Evolutionary conservation across 768 basidiomycete genomes (phyloP), one percentile per base, ranked within the genome.

Genomic region (Rhizopogon vulgaris): DNA sequence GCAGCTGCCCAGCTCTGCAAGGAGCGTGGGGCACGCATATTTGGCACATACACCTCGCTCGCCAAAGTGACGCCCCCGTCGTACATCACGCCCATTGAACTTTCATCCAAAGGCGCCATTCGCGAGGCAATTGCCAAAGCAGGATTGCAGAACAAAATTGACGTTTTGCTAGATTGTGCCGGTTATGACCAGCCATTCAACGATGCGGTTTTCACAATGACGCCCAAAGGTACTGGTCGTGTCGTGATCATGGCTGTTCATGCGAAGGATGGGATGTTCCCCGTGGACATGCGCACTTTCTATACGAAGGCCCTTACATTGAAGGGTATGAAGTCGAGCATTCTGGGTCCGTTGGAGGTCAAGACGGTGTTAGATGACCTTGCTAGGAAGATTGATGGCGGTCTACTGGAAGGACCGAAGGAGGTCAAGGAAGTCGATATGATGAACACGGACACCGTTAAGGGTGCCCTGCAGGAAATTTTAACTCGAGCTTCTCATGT

Each of bases 171-270:
- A 2, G 68, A 69, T 34, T 69, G 68, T 6, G 68, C 68, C 8
- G 68, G 68, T 3, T 69, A 68, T 3, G 68, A 66, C 3, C 40
- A 47, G 3, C 66, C 68, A 9, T 61, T 69, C 50, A 69, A 71
- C 36, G 68, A 71, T 6, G 69, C 68, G 4, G 38, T 69, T 45
- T 54, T 53, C 28, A 69, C 62, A 3, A 71, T 69, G 68, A 69
- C 56, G 2, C 66, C 66, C 0, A 39, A 58, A 2, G 66, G 66
- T 8, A 57, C 68, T 6, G 69, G 69, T 0, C 66, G 69, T 8
- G 69, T 62, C 6, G 63, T 69, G 36, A 64, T 68, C 6, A 69
- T 69, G 68, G 69, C 68, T 12, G 68, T 62, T 1, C 68, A 69
- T 30, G 56, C 70, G 9, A 60, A 64, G 22, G 68, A 69, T 10